A percentile compares a stretch with the other conserved stretches of the same genome.
Conservation (phyloP, 495 filamentous ascomycete species). For the Chaetomium cochliodes region DNA sequence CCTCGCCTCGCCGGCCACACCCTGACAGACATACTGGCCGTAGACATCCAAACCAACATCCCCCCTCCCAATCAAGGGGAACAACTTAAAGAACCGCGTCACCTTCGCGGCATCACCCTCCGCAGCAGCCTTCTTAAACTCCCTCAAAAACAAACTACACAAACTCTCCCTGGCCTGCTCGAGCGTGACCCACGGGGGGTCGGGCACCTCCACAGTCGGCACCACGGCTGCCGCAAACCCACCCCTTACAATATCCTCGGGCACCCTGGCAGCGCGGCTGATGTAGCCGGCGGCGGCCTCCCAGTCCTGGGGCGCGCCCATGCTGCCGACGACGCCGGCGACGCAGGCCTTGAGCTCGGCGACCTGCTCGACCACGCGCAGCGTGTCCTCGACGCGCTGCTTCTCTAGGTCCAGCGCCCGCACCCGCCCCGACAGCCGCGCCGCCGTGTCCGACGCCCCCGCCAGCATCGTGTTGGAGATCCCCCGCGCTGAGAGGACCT, state of each 20-base stretch:
- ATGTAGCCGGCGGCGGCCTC: slow-evolving; percentile 91
- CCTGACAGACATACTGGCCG: slow-evolving; percentile 90
- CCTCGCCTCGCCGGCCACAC: slow-evolving; percentile 79
- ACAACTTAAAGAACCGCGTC: slow-evolving; percentile 96
- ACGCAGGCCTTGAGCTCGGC: slow-evolving; percentile 95
- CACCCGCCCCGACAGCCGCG: slow-evolving; percentile 79
- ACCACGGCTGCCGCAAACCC: slow-evolving; percentile 92
- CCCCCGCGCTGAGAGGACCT: slow-evolving; percentile 76
- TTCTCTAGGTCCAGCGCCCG: slow-evolving; percentile 86
- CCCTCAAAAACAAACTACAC: slow-evolving; percentile 83
- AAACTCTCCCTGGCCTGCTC: slow-evolving; percentile 82
- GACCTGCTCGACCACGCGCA: slow-evolving; percentile 93
- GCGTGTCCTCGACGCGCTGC: slow-evolving; percentile 79
- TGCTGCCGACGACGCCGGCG: slow-evolving; percentile 88
- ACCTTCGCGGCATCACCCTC: slow-evolving; percentile 83
- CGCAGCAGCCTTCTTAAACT: slow-evolving; percentile 89
- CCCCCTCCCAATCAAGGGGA: slow-evolving; percentile 87
- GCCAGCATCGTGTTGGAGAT: slow-evolving; percentile 89
- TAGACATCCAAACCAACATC: slow-evolving; percentile 93
- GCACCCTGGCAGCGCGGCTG: slow-evolving; percentile 75
- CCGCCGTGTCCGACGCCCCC: slow-evolving; percentile 78
- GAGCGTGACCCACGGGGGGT: slow-evolving; percentile 82
- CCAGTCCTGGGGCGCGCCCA: slow-evolving; percentile 98
- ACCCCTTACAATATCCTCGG: slow-evolving; percentile 72
- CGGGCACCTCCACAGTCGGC: slow-evolving; percentile 91